Percentiles rank a stretch among this genome's conserved stretches.
phyloP scores from a whole-genome alignment of 1,284 basidiomycete genomes.

The Cryptococcus sp. region DNA sequence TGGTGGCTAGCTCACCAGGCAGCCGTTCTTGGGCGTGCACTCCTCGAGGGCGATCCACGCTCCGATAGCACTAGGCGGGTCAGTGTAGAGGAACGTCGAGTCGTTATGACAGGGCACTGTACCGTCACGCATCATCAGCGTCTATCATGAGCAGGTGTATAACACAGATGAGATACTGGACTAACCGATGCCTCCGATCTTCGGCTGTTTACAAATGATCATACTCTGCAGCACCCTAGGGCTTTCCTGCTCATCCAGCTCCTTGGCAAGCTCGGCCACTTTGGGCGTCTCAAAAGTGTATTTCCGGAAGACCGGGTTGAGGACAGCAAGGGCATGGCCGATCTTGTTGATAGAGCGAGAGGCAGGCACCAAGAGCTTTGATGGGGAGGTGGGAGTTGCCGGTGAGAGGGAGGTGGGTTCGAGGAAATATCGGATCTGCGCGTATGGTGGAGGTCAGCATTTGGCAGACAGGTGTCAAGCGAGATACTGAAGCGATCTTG shows the following conservation, averaged over 20 bases:
- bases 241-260: conserved; percentile 73
- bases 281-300: conserved; percentile 72
- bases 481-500: conserved; percentile 63
- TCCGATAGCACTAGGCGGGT: conserved; percentile 84
- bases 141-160: no score
- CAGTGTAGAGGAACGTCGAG: conserved; percentile 68
- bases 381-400: conserved; percentile 26
- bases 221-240: conserved; percentile 90
- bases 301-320: conserved; percentile 74
- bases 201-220: conserved; percentile 86
- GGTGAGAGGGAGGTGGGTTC: conserved; percentile 40
- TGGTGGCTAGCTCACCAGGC: conserved; percentile 54
- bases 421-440: conserved; percentile 47
- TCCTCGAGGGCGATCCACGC: conserved; percentile 94
- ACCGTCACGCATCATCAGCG: not conserved
- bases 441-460: not conserved
- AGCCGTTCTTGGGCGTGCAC: conserved; percentile 79
- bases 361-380: conserved; percentile 69
- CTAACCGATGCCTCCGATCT: conserved; percentile 81
- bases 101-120: conserved; percentile 60
- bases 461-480: conserved; percentile 51
- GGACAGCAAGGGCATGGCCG: conserved; percentile 66
- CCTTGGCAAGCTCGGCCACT: conserved; percentile 64
- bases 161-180: not conserved
- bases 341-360: conserved; percentile 57